A percentile compares a stretch with the other conserved stretches of the same genome.
phyloP scores from a whole-genome alignment of 345 rosid species.

The Pseudoturritis turrita region DNA sequence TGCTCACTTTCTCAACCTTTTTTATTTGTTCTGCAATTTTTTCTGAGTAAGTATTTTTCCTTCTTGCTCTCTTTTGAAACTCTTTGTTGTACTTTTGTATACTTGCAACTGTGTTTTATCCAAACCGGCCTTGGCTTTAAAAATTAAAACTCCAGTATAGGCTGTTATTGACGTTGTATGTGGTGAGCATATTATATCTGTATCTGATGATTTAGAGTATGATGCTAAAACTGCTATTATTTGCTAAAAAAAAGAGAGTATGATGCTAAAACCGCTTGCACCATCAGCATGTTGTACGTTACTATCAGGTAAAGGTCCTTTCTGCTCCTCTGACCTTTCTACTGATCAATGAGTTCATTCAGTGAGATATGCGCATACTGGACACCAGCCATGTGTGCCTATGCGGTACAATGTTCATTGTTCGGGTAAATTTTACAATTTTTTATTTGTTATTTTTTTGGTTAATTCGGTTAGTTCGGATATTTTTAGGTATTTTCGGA shows the following conservation, averaged over 20 bases:
- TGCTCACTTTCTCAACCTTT: neutral
- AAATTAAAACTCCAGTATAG: neutral
- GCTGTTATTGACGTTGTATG: constrained; percentile 7
- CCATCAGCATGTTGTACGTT: constrained; percentile 99
- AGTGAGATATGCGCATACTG: neutral
- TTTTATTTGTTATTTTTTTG: no score
- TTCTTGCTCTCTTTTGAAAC: constrained; percentile 16
- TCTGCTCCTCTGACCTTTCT: constrained; percentile 13
- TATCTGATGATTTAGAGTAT: no score
- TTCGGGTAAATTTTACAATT: no score
- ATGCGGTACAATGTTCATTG: no score
- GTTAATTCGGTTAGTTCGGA: no score
- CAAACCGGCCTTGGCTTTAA: no score
- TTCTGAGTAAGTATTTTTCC: neutral
- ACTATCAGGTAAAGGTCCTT: constrained; percentile 72
- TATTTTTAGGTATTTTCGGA: no score
- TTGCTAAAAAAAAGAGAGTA: no score
- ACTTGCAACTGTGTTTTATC: no score
- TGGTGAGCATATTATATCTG: neutral
- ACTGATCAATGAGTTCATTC: constrained; percentile 3
- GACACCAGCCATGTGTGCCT: constrained; percentile 1
- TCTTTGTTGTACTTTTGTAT: no score
- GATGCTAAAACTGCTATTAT: no score
- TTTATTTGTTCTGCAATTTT: neutral
- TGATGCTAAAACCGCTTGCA: constrained; percentile 55